Evolutionary conservation across 257 asterid species (phyloP).

Genomic region (Nicotiana obtusifolia): DNA sequence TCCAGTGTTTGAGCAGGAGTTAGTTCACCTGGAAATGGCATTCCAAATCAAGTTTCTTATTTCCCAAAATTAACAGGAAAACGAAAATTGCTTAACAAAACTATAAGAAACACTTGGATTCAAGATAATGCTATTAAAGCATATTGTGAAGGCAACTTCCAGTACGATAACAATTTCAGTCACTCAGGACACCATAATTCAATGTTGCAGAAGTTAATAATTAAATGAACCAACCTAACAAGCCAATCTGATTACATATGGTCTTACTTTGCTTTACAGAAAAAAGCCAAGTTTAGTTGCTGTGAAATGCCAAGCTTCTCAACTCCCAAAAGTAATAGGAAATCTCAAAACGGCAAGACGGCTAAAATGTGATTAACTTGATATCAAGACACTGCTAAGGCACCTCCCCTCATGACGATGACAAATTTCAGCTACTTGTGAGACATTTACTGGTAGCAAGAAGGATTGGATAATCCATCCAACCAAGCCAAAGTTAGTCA

Average conservation of each 20-base stretch:
- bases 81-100: neutral
- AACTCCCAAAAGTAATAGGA: neutral
- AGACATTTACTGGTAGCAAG: neutral
- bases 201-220: neutral
- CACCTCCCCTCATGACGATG: neutral
- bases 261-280: neutral
- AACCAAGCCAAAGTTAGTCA: neutral
- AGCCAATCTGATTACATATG: neutral
- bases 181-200: neutral
- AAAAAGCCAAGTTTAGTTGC: neutral
- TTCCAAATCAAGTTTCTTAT: slow-evolving; percentile 8
- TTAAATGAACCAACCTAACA: neutral
- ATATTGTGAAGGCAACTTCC: neutral
- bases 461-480: neutral
- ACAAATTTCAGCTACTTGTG: neutral
- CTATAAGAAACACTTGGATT: neutral
- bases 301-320: neutral
- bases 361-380: neutral
- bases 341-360: neutral
- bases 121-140: neutral
- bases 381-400: neutral
- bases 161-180: neutral
- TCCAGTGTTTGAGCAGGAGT: slow-evolving; percentile 90
- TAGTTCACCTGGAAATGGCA: slow-evolving; percentile 48
- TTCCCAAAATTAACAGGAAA: neutral